Base-by-base conservation (phyloP, 768 basidiomycete genomes). In the Kwoniella sp. region DNA sequence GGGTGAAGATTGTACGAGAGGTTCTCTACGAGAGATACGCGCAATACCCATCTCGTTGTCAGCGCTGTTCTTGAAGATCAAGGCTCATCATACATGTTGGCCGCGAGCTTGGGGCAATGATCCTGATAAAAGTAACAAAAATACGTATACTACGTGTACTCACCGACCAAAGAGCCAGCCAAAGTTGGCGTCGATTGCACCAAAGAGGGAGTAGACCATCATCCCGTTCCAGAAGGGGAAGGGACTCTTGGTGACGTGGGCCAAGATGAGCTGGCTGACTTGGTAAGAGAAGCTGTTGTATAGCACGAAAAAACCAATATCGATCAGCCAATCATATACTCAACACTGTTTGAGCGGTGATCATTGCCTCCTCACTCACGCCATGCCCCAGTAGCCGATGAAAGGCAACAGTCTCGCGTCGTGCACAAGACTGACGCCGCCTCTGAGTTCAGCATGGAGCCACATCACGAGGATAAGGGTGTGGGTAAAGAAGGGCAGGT, bases 211-310 rank as follows among this genome's bases (percentile, higher is more conserved):
- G 87, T 89, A 90, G 8, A 91, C 78, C 88, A 93, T 94, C 78
- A 94, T 86, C 73, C 85, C 86, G 76, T 94, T 90, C 86, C 89
- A 93, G 74, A 85, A 83, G 0, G 96, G 96, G 83, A 97, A 95
- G 4, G 86, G 82, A 48, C 85, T 83, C 67, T 86, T 87, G 55
- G 94, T 93, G 27, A 96, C 87, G 79, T 98, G 96, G 0, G 93
- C 90, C 50, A 96, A 82, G 72, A 97, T 98, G 84, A 98, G 90
- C 68, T 88, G 83, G 12, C 92, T 91, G 37, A 96, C 94, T 77
- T 93, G 81, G 68, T 82, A 82, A 1, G 88, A 76, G 63, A 80
- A 82, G 33, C 79, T 76, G 47, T 62, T 22, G 7, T 2, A 27
- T 29, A 7, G 9, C 13, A 12, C 6, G 21, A 50, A 19, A 6